Percentiles rank a stretch among this genome's conserved stretches.
phyloP scores from a whole-genome alignment of 2,329 filamentous ascomycete species.

The Amylocarpus encephaloides region DNA sequence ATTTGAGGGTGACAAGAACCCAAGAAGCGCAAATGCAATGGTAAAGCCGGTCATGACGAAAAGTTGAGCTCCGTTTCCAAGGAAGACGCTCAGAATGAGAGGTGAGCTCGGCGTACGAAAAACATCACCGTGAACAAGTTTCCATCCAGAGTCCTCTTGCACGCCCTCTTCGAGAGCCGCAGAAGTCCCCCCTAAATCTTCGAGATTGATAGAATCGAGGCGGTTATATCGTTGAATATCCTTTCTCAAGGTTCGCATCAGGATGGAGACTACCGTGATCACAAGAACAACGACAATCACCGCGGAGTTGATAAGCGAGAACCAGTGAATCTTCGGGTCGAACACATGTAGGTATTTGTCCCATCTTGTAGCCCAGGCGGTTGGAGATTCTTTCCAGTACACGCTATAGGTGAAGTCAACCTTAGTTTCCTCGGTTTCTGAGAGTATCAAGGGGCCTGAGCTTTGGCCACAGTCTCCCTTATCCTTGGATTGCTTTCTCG shows the following conservation, averaged over 20 bases:
- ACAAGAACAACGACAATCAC: constrained; percentile 90
- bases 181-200: constrained; percentile 76
- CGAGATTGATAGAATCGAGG: constrained; percentile 81
- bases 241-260: constrained; percentile 81
- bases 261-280: constrained; percentile 85
- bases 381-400: constrained; percentile 76
- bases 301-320: constrained; percentile 92
- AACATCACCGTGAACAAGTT: constrained; percentile 93
- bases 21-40: constrained; percentile 86
- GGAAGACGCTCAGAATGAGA: constrained; percentile 75
- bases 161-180: constrained; percentile 80
- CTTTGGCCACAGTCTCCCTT: constrained; percentile 51
- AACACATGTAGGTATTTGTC: constrained; percentile 98
- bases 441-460: constrained; percentile 55
- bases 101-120: constrained; percentile 83
- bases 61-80: constrained; percentile 90
- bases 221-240: constrained; percentile 97
- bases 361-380: constrained; percentile 94
- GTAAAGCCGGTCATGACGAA: constrained; percentile 97
- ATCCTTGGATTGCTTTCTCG: constrained; percentile 50
- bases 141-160: constrained; percentile 98
- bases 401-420: constrained; percentile 91
- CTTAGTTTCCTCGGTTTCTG: constrained; percentile 53
- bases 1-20: constrained; percentile 92
- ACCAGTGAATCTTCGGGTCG: constrained; percentile 98